Evolutionary conservation across 257 asterid species (phyloP).

Genomic region (Sherardia arvensis): DNA sequence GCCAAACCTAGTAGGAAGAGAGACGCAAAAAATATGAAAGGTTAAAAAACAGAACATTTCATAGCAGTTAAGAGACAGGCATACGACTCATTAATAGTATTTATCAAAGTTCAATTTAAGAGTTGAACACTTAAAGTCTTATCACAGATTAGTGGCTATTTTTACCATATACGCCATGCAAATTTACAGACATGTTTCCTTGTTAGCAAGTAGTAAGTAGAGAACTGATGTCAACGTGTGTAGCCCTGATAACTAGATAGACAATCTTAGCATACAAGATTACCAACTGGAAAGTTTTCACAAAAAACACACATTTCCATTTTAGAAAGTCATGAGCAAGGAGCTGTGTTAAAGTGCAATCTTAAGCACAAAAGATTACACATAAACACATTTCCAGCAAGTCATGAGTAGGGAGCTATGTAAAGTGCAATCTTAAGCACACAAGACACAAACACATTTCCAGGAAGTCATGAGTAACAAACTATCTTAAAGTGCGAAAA

Average conservation of each 20-base stretch:
- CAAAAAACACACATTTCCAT: too few species aligned
- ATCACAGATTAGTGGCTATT: neutral
- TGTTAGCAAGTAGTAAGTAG: neutral
- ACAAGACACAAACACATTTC: neutral
- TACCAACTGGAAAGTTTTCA: neutral
- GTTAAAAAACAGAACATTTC: neutral
- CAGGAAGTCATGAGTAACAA: neutral
- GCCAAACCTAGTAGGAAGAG: constrained; percentile 57
- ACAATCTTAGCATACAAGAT: neutral
- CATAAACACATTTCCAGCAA: too few species aligned
- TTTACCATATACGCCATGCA: neutral
- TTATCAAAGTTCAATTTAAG: neutral
- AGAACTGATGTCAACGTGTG: neutral
- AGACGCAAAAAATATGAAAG: neutral
- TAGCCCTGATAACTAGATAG: neutral
- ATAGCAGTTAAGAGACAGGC: neutral
- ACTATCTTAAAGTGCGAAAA: neutral
- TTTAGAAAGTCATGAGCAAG: too few species aligned
- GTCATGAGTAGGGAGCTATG: too few species aligned
- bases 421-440: too few species aligned
- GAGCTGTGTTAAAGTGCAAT: too few species aligned
- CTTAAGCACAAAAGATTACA: too few species aligned
- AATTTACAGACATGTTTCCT: neutral
- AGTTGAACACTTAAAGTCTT: neutral
- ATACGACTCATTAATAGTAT: neutral